These are phyloP conservation scores for Pseudodiploospora longispora DNA, from an alignment of 2,329 filamentous ascomycete species.

Conservation along the genomic window DNA sequence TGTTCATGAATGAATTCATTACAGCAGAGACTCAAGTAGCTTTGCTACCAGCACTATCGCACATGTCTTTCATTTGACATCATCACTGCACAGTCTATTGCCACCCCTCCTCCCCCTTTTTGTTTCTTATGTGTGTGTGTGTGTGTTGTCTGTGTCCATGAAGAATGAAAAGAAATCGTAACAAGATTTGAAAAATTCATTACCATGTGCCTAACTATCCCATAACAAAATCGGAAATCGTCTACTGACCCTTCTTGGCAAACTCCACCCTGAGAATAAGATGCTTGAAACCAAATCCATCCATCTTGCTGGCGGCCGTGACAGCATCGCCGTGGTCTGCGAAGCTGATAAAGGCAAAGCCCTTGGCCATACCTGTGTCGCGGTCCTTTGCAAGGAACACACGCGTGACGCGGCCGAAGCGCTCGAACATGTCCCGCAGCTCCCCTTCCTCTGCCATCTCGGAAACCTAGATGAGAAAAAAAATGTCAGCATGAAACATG, in stretches of 20 bases:
- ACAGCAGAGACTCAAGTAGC: no score
- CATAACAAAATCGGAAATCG: slow-evolving; percentile 21
- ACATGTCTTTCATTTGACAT: no score
- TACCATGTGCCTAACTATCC: slow-evolving; percentile 20
- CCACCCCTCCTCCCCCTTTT: no score
- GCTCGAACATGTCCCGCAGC: slow-evolving; percentile 94
- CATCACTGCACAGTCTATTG: no score
- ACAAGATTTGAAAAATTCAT: slow-evolving; percentile 7
- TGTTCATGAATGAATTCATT: no score
- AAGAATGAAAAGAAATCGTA: background rate
- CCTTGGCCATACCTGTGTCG: slow-evolving; percentile 93
- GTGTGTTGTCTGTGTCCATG: background rate
- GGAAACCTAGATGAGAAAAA: slow-evolving; percentile 56
- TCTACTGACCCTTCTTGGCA: slow-evolving; percentile 60
- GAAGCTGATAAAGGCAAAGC: slow-evolving; percentile 98
- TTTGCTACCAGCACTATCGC: no score
- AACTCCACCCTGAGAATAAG: slow-evolving; percentile 82
- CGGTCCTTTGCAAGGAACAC: slow-evolving; percentile 98
- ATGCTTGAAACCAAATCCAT: slow-evolving; percentile 87
- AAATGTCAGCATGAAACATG: slow-evolving; percentile 15
- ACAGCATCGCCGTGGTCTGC: slow-evolving; percentile 83
- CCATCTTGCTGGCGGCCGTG: slow-evolving; percentile 94
- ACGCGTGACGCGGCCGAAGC: slow-evolving; percentile 91
- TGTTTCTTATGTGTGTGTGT: no score
- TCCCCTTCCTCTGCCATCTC: slow-evolving; percentile 96